phyloP scores from a whole-genome alignment of 2,329 filamentous ascomycete species.

The Botrytis deweyae region DNA sequence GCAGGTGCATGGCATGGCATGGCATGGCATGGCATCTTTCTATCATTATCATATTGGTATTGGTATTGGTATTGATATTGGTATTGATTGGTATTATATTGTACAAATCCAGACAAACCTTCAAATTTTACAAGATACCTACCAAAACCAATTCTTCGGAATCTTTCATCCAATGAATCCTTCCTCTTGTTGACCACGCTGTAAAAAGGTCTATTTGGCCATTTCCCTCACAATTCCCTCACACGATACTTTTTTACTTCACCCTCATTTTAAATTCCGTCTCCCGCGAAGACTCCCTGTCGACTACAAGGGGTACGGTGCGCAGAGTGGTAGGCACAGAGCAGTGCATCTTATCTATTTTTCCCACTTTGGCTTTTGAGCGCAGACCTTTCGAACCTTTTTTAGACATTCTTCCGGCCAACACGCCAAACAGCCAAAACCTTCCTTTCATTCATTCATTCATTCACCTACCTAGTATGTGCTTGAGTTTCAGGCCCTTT shows the following conservation, averaged over 20 bases:
- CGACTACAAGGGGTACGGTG: background rate
- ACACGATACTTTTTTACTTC: background rate
- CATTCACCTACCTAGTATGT: background rate
- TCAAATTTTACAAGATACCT: background rate
- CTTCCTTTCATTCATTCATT: background rate
- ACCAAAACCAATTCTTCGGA: background rate
- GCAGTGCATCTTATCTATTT: constrained; percentile 6
- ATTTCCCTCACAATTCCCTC: background rate
- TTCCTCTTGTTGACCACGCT: background rate
- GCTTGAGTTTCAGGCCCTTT: background rate
- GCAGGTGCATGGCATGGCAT: background rate
- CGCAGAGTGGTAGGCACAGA: background rate
- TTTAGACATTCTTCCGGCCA: constrained; percentile 5
- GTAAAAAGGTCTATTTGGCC: background rate
- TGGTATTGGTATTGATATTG: background rate
- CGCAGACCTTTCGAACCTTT: background rate
- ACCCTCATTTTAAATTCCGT: constrained; percentile 14
- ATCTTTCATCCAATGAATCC: background rate
- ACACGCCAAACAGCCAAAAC: background rate
- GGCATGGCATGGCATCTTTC: background rate
- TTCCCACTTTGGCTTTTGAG: constrained; percentile 1
- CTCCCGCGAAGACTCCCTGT: constrained; percentile 1
- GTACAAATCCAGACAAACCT: background rate
- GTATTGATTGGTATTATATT: background rate
- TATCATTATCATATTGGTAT: background rate